Conservation (phyloP, 73 alveolate genomes). For the Tetrahymena thermophila region DNA sequence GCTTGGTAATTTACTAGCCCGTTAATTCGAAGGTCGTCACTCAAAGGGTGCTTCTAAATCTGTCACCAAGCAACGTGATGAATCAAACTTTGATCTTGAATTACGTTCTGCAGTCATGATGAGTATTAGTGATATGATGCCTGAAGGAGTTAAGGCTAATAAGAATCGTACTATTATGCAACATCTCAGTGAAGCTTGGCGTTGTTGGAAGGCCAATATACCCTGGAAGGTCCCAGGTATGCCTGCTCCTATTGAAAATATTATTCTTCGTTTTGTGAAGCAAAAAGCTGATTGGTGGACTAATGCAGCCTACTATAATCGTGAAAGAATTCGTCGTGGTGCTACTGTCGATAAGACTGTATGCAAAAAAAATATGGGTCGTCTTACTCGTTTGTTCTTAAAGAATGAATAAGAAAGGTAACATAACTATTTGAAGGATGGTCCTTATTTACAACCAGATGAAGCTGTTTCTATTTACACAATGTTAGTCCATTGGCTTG, state of each 20-base stretch:
- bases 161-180: conserved; percentile 97
- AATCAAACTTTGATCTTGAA: conserved; percentile 98
- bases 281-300: conserved; percentile 99
- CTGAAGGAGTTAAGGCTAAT: conserved; percentile 99
- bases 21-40: conserved; percentile 99
- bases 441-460: conserved; percentile 98
- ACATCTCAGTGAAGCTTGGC: conserved; percentile 99
- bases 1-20: conserved; percentile 98
- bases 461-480: conserved; percentile 99
- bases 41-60: conserved; percentile 97
- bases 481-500: conserved; percentile 97
- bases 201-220: conserved; percentile 99
- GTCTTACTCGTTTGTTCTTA: conserved; percentile 97
- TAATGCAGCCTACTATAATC: conserved; percentile 98
- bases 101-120: conserved; percentile 99
- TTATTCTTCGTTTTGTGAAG: conserved; percentile 97
- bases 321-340: conserved; percentile 99
- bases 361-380: conserved; percentile 98
- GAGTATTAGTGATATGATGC: conserved; percentile 99
- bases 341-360: conserved; percentile 99
- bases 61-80: conserved; percentile 99
- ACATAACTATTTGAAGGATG: conserved; percentile 99
- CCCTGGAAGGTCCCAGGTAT: conserved; percentile 99
- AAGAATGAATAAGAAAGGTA: conserved; percentile 98
- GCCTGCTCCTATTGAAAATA: conserved; percentile 99